These are phyloP conservation scores for Oryza meyeriana DNA, from an alignment of 176 grass and related monocot species.

Conservation along the genomic window DNA sequence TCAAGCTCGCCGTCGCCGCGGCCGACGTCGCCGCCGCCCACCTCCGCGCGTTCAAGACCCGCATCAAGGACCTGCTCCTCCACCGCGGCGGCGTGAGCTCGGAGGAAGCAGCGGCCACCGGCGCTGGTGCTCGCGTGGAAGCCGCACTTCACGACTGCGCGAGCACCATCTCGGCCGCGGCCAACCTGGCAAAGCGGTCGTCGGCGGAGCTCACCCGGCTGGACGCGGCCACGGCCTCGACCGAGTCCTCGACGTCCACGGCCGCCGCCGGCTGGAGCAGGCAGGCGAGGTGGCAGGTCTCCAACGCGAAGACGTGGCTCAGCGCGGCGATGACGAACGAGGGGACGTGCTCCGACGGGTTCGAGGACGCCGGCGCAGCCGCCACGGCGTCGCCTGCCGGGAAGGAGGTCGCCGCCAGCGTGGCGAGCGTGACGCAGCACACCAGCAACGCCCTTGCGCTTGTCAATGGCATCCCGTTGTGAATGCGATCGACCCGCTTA, in stretches of 20 bases:
- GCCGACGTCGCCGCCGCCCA: conserved; percentile 15
- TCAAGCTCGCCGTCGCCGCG: conserved; percentile 38
- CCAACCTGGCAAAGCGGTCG: conserved; percentile 11
- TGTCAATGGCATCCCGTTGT: conserved; percentile 33
- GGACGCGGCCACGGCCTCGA: neutral
- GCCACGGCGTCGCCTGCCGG: neutral
- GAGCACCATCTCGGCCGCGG: conserved; percentile 29
- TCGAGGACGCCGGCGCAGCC: neutral
- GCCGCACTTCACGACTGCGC: conserved; percentile 39
- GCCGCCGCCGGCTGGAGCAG: neutral
- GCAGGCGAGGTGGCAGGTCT: conserved; percentile 40
- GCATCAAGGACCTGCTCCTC: conserved; percentile 6
- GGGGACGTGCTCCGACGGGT: conserved; percentile 44
- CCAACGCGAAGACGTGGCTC: conserved; percentile 74
- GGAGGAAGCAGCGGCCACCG: neutral
- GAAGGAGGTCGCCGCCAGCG: conserved; percentile 25
- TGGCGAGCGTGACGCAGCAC: conserved; percentile 19
- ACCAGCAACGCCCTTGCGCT: conserved; percentile 57
- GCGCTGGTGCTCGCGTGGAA: neutral
- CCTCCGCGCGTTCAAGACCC: conserved; percentile 26
- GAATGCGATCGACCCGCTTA: neutral
- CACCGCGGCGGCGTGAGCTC: neutral
- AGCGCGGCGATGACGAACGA: conserved; percentile 63
- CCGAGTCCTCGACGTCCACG: neutral
- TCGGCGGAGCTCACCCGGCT: conserved; percentile 4